phyloP scores from a whole-genome alignment of 495 filamentous ascomycete species.

The Chaetomium fimeti region DNA sequence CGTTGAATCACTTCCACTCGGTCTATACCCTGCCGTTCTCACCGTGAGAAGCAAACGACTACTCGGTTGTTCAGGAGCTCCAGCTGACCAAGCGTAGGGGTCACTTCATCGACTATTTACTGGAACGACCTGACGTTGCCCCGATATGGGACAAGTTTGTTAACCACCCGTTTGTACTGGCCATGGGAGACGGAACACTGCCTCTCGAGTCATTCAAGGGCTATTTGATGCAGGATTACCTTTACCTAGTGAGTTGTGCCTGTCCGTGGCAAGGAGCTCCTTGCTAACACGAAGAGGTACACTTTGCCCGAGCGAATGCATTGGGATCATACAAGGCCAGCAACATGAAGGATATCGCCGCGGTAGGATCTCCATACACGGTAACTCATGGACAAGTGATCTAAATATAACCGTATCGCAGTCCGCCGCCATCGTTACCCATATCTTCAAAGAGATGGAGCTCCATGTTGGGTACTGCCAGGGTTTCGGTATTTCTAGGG shows the following conservation, averaged over 20 bases:
- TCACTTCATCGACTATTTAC: slow-evolving; percentile 77
- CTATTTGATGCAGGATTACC: slow-evolving; percentile 86
- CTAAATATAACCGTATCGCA: slow-evolving; percentile 37
- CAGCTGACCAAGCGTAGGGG: slow-evolving; percentile 51
- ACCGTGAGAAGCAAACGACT: slow-evolving; percentile 54
- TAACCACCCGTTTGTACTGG: slow-evolving; percentile 74
- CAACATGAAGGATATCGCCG: slow-evolving; percentile 67
- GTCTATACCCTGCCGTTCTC: slow-evolving; percentile 74
- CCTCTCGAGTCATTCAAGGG: slow-evolving; percentile 72
- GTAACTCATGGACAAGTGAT: background rate
- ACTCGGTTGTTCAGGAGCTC: background rate
- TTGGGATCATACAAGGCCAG: slow-evolving; percentile 80
- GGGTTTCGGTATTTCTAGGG: slow-evolving; percentile 72
- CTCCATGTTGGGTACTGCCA: slow-evolving; percentile 78
- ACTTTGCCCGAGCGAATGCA: slow-evolving; percentile 82
- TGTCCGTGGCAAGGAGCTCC: background rate
- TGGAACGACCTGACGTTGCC: slow-evolving; percentile 71
- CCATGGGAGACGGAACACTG: slow-evolving; percentile 72
- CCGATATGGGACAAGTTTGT: slow-evolving; percentile 69
- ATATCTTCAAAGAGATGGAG: slow-evolving; percentile 75
- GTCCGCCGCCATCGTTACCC: slow-evolving; percentile 68
- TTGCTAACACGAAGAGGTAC: slow-evolving; percentile 52
- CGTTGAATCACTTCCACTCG: slow-evolving; percentile 94
- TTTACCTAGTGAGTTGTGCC: slow-evolving; percentile 65
- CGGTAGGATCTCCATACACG: slow-evolving; percentile 40